These are phyloP conservation scores for Grosmannia huntii DNA, from an alignment of 2,329 filamentous ascomycete species.

Conservation along the genomic window DNA sequence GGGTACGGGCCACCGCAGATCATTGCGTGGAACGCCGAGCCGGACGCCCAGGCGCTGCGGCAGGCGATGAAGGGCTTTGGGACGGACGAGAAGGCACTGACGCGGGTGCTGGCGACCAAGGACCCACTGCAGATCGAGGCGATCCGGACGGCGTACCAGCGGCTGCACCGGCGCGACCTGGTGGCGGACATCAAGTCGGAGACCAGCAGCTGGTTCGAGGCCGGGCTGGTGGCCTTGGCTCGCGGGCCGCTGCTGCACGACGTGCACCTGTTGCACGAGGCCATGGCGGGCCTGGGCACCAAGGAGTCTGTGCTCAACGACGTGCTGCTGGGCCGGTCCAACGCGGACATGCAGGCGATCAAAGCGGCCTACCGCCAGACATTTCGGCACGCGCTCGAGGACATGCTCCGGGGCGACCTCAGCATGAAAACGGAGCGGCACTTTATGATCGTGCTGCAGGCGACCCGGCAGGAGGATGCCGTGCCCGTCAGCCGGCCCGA, in stretches of 20 bases:
- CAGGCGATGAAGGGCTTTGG: slow-evolving; percentile 85
- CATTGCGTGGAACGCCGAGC: slow-evolving; percentile 54
- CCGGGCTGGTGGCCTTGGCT: slow-evolving; percentile 60
- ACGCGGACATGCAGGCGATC: slow-evolving; percentile 80
- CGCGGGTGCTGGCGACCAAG: slow-evolving; percentile 54
- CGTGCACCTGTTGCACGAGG: slow-evolving; percentile 53
- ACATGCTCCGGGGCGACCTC: slow-evolving; percentile 63
- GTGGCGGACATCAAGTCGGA: slow-evolving; percentile 67
- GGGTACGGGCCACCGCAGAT: slow-evolving; percentile 65
- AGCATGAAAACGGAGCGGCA: slow-evolving; percentile 77
- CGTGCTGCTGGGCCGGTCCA: slow-evolving; percentile 67
- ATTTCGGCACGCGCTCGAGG: slow-evolving; percentile 54
- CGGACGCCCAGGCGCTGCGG: slow-evolving; percentile 59
- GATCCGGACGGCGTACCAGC: slow-evolving; percentile 53
- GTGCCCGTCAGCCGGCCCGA: slow-evolving; percentile 59
- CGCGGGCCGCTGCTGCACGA: slow-evolving; percentile 72
- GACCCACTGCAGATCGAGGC: slow-evolving; percentile 66
- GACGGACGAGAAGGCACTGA: slow-evolving; percentile 70
- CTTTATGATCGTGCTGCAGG: slow-evolving; percentile 70
- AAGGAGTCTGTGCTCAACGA: slow-evolving; percentile 82
- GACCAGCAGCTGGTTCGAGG: slow-evolving; percentile 60
- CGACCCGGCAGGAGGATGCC: slow-evolving; percentile 64
- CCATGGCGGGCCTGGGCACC: slow-evolving; percentile 70
- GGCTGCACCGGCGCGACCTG: slow-evolving; percentile 53
- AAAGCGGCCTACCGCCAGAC: slow-evolving; percentile 61